These are phyloP conservation scores for Xylariaceae sp. DNA, from an alignment of 2,329 filamentous ascomycete genomes.

Conservation along the genomic window DNA sequence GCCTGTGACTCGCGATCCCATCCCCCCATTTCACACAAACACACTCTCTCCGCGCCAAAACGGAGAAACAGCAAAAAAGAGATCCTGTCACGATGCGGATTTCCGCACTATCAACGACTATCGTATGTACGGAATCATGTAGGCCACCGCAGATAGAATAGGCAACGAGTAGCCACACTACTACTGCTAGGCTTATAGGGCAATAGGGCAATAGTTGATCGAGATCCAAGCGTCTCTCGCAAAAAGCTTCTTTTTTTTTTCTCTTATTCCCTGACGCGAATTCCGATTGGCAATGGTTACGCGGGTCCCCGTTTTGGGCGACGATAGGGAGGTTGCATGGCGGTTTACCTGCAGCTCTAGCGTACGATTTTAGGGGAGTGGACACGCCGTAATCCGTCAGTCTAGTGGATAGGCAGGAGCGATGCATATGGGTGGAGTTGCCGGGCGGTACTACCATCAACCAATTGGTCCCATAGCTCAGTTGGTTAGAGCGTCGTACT, in stretches of 20 bases:
- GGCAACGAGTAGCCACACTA: no score
- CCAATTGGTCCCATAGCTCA: conserved; percentile 6
- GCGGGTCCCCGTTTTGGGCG: no score
- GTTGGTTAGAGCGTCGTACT: conserved; percentile 15
- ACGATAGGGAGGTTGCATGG: not conserved
- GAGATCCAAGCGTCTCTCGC: not conserved
- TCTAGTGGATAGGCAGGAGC: not conserved
- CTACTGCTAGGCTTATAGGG: not conserved
- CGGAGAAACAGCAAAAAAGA: no score
- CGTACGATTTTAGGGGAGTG: not conserved
- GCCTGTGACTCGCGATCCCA: not conserved
- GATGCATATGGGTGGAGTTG: not conserved
- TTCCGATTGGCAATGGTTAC: not conserved
- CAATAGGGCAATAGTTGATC: not conserved
- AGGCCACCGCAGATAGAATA: no score
- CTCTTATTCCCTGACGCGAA: not conserved
- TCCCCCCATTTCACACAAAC: no score
- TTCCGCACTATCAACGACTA: no score
- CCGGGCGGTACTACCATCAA: not conserved
- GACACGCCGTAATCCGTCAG: no score
- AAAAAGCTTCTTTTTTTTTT: not conserved
- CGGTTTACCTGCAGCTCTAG: not conserved
- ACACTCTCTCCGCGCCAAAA: no score
- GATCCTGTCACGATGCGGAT: no score
- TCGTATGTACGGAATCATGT: no score